Conservation (phyloP, 306 rosid genomes). For the Pterocarpus santalinus region DNA sequence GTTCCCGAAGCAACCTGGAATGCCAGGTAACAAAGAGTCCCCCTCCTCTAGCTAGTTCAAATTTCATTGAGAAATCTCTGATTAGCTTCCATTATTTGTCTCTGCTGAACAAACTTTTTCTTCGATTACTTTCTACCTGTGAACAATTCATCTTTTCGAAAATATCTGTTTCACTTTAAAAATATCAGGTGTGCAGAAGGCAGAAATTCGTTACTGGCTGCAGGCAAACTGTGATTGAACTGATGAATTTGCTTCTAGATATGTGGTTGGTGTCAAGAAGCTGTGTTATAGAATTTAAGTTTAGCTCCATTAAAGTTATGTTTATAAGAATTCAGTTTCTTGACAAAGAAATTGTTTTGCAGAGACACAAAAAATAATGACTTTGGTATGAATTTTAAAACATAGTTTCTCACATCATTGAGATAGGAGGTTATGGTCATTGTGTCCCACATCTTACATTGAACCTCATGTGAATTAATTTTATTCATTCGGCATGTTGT, state of each 20-base stretch:
- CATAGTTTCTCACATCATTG: background rate
- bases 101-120: background rate
- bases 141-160: background rate
- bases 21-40: conserved; percentile 74
- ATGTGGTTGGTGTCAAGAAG: conserved; percentile 1
- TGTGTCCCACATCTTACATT: background rate
- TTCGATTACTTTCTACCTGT: conserved; percentile 1
- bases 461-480: conserved; percentile 2
- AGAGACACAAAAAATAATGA: background rate
- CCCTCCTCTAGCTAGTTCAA: background rate
- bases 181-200: background rate
- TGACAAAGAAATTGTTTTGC: background rate
- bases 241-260: conserved; percentile 7
- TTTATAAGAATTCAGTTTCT: background rate
- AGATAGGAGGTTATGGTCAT: background rate
- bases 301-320: conserved; percentile 2
- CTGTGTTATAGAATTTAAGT: background rate
- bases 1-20: conserved; percentile 93
- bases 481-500: background rate
- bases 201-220: background rate
- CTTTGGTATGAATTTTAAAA: background rate
- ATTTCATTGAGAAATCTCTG: background rate
- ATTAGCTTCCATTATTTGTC: background rate
- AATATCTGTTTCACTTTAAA: background rate
- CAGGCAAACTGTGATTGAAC: background rate